Evolutionary conservation across 1,139 yeast genomes (phyloP).

Genomic region (Debaryomyces singareniensis): DNA sequence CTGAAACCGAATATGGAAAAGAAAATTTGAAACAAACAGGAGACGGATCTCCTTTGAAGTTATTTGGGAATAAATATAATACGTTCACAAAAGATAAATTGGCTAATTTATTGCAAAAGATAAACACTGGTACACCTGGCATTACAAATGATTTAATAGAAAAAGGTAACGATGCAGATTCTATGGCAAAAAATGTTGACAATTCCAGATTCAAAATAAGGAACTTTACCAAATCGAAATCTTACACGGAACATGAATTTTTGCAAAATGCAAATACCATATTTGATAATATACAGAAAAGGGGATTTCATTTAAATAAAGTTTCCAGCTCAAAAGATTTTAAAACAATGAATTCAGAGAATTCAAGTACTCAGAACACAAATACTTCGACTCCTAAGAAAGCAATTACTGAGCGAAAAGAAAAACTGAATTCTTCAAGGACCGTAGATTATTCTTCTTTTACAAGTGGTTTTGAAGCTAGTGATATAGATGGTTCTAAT

Average conservation of each 20-base stretch:
- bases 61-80: constrained; percentile 33
- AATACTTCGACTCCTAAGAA: constrained; percentile 37
- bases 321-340: constrained; percentile 3
- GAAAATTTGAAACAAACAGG: constrained; percentile 10
- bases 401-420: constrained; percentile 14
- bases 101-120: constrained; percentile 23
- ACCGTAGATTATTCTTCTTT: constrained; percentile 29
- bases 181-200: constrained; percentile 12
- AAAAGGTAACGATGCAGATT: not conserved
- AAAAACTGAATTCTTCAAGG: constrained; percentile 7
- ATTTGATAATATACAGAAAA: constrained; percentile 33
- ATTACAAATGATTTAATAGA: constrained; percentile 1
- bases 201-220: constrained; percentile 22
- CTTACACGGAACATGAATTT: constrained; percentile 32
- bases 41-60: constrained; percentile 32
- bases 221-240: constrained; percentile 24
- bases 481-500: constrained; percentile 1
- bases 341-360: too few relatives aligned
- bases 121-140: constrained; percentile 15
- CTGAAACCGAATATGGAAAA: constrained; percentile 16
- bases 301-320: constrained; percentile 19
- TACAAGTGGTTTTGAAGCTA: constrained; percentile 28
- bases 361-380: constrained; percentile 13
- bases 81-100: constrained; percentile 37
- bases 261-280: constrained; percentile 34